A percentile compares a stretch with the other conserved stretches of the same genome.
Conservation (phyloP, 2,329 filamentous ascomycete species). For the Thermothelomyces thermophilus region DNA sequence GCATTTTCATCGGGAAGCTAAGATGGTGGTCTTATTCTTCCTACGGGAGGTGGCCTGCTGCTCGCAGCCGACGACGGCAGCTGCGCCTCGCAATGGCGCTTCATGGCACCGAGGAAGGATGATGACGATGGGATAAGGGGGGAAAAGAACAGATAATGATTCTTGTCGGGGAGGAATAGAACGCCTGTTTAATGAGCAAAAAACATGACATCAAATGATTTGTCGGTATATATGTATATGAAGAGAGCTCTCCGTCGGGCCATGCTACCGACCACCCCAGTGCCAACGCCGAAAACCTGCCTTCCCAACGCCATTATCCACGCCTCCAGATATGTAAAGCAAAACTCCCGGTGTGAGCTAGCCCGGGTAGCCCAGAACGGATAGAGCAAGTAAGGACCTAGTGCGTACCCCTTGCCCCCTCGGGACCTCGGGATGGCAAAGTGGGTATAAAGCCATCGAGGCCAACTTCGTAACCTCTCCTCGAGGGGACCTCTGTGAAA, state of each 20-base stretch:
- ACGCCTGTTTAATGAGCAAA: background rate
- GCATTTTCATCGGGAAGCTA: background rate
- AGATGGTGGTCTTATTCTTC: no score
- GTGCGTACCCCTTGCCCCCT: no score
- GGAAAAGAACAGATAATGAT: background rate
- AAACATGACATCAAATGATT: background rate
- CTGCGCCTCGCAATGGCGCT: background rate
- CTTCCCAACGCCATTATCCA: background rate
- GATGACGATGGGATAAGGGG: no score
- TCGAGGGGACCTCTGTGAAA: no score
- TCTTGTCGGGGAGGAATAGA: no score
- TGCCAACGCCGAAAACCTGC: background rate
- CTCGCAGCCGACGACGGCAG: background rate
- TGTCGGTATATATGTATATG: background rate
- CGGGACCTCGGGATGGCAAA: no score
- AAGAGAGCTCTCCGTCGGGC: background rate
- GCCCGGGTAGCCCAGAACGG: background rate
- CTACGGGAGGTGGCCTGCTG: background rate
- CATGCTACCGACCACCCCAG: background rate
- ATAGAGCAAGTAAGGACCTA: no score
- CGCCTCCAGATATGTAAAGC: background rate
- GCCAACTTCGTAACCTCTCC: background rate
- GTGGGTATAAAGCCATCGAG: background rate
- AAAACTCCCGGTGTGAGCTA: background rate
- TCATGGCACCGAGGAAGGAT: background rate